Base-by-base conservation (phyloP, 352 stramenopile genomes). In the Aphanomyces stellatus region DNA sequence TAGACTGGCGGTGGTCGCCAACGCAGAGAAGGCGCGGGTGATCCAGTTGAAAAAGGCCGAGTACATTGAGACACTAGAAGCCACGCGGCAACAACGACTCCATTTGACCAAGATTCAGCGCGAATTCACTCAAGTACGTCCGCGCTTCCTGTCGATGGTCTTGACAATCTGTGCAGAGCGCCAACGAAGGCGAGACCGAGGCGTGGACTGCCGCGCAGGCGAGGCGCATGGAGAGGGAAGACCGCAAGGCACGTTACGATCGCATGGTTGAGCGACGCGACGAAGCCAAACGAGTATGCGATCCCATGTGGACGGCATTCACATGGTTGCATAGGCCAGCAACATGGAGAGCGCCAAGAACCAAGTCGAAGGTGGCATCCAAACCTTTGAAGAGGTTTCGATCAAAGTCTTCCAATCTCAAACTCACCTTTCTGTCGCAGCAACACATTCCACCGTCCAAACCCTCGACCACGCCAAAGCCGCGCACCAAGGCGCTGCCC, bases 81-180 rank as follows among this genome's bases (percentile, higher is more conserved):
- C 63, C 27, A 88, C 78, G 1, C 88, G 87, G 41, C 81, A 81
- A 8, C 82, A 91, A 69, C 78, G 85, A 53, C 65, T 90, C 13
- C 85, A 82, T 37, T 91, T 81, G 37, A 89, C 90, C 65, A 88
- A 89, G 53, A 80, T 82, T 24, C 46, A 55, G 22, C 46, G 42
- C 42, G 59, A 57, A 31, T 66, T 57, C 42, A 57, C 59, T 24
- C 59, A 66, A 30, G 42, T 55, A 25, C 35, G 25, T 53, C 30
- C 17, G 13, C 48, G 8, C 25, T 11, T 31, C 5, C 19, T 22
- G 15, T n/a, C 22, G 17, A 28, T 53, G 46, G 17, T 28, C 30
- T 30, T 33, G 30, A 59, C 33, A 48, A 10, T 6, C 15, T 10
- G 8, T 17, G 34, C 33, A 64, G 59, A 49, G 30, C 42, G 24